phyloP scores from a whole-genome alignment of 805 yeast genomes.

The Pichia gijzeniarum region DNA sequence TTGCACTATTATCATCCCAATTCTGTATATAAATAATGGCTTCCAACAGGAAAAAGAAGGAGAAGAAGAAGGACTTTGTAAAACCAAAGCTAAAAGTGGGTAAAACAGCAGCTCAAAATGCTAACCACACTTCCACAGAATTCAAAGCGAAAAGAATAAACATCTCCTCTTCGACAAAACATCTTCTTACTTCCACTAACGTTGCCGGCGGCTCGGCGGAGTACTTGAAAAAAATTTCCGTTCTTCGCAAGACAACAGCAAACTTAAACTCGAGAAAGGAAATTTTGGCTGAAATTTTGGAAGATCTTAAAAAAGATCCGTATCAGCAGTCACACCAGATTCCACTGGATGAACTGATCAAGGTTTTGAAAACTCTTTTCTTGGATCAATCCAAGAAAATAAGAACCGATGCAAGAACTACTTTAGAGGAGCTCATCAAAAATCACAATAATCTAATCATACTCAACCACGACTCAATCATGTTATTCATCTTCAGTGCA shows the following conservation, averaged over 20 bases:
- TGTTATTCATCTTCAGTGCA: slow-evolving; percentile 79
- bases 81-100: slow-evolving; percentile 86
- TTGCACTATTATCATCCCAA: neutral
- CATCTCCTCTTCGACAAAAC: slow-evolving; percentile 29
- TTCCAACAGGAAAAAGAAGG: slow-evolving; percentile 51
- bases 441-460: slow-evolving; percentile 35
- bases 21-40: slow-evolving; percentile 29
- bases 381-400: slow-evolving; percentile 64
- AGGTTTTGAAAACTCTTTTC: slow-evolving; percentile 54
- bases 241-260: slow-evolving; percentile 48
- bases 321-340: slow-evolving; percentile 35
- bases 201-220: slow-evolving; percentile 3
- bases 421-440: slow-evolving; percentile 9
- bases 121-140: slow-evolving; percentile 79
- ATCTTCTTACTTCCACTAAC: neutral
- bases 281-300: slow-evolving; percentile 15
- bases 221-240: slow-evolving; percentile 51
- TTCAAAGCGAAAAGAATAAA: slow-evolving; percentile 59
- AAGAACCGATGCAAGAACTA: slow-evolving; percentile 18
- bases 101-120: slow-evolving; percentile 62
- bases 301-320: slow-evolving; percentile 13
- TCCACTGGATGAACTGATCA: slow-evolving; percentile 49
- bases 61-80: slow-evolving; percentile 67
- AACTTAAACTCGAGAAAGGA: slow-evolving; percentile 19
- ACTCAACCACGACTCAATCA: slow-evolving; percentile 51